Percentiles rank a stretch among this genome's conserved stretches.
These are phyloP conservation scores for Mycosphaerella sp. DNA, from an alignment of 2,329 filamentous ascomycete genomes.

Conservation along the genomic window DNA sequence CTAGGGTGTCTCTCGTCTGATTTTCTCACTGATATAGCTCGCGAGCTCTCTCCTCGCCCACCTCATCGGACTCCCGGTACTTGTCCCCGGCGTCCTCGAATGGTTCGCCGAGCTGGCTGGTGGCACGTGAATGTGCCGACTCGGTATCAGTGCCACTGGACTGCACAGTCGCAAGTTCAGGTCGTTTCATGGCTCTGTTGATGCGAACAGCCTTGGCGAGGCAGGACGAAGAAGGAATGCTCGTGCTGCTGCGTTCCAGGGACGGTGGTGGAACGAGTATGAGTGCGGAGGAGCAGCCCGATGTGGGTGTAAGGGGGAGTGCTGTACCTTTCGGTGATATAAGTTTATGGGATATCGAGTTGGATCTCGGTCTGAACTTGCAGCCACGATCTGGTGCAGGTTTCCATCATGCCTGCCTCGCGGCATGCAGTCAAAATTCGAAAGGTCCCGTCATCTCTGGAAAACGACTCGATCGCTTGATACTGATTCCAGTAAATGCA, in stretches of 20 bases:
- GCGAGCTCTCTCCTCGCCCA: conserved; percentile 24
- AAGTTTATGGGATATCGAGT: no score
- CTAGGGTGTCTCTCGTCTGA: neutral
- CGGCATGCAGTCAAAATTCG: no score
- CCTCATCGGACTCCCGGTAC: conserved; percentile 19
- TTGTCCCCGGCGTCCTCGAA: conserved; percentile 13
- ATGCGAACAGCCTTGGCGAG: neutral
- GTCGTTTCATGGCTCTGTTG: neutral
- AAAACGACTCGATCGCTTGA: no score
- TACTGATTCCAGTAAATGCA: no score
- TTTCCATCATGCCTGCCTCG: no score
- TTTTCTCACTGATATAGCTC: conserved; percentile 21
- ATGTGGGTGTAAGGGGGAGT: no score
- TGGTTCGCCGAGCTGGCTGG: conserved; percentile 1
- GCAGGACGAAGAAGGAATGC: neutral
- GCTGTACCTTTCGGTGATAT: no score
- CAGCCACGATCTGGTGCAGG: no score
- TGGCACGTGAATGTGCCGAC: neutral
- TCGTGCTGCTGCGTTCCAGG: neutral
- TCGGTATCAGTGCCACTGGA: neutral
- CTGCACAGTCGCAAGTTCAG: neutral
- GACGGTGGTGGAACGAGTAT: no score
- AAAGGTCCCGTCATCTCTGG: no score
- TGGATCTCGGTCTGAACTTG: no score
- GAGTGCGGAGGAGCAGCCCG: no score